Evolutionary conservation across 805 yeast genomes (phyloP), one percentile per base, ranked within the genome.

Genomic region (Schwanniomyces vanrijiae): DNA sequence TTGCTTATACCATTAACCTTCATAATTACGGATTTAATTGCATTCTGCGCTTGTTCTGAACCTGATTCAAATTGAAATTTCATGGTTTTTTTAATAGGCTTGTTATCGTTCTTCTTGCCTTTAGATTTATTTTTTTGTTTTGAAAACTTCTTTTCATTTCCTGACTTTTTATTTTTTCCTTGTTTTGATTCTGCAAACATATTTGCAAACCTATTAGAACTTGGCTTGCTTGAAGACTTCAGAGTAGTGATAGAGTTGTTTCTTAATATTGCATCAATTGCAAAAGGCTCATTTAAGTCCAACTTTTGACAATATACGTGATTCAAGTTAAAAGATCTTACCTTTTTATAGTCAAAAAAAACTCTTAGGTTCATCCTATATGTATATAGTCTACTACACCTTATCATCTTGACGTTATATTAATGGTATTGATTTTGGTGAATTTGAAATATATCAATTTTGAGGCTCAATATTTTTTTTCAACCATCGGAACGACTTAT

Each of bases 11-110:
- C 43, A 20, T 56, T 50, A 1, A 66, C 60, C 44, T 56, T 58
- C 19, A 53, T 37, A 9, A 68, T 60, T n/a, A 66, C 43, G 7
- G 54, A 48, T 29, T 55, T 56, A 7, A 67, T 43, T 1, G 73
- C 72, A 40, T 45, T 46, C 43, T 61, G 56, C 2, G 69, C 63
- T 43, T 56, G 60, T 8, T 60, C 61, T 9, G 65, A 53, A n/a
- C 67, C 70, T 1, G 58, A 49, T 3, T 52, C 55, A 20, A 66
- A 49, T 4, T 53, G 49, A 41, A 68, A 64, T 38, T 54, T 54
- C 20, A 50, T 40, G 1, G 42, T 33, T n/a, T 46, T 47, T 33
- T 49, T 48, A 18, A 33, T 6, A 2, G 26, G 34, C 33, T 37
- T 46, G 13, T 37, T 29, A 22, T 29, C 45, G 13, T 31, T 8